Evolutionary conservation across 1,284 basidiomycete species (phyloP).

Genomic region (Rhizoctonia solani): DNA sequence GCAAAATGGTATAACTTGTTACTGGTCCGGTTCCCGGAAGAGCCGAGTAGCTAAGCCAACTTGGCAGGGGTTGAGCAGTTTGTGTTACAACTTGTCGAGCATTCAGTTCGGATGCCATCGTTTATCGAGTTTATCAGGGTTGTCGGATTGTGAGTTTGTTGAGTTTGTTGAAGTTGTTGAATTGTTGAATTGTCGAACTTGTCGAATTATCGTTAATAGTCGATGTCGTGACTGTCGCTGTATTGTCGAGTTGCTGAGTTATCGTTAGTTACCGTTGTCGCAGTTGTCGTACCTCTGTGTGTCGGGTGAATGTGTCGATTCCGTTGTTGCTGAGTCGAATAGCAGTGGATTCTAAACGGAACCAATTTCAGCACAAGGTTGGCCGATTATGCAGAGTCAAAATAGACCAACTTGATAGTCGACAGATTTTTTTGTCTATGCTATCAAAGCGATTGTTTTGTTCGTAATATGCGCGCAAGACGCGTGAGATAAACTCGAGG

Average conservation of each 20-base stretch:
- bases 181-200: slow-evolving; percentile 12
- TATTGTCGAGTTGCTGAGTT: slow-evolving; percentile 31
- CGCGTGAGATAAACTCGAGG: slow-evolving; percentile 16
- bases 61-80: slow-evolving; percentile 56
- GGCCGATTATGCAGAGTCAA: background rate
- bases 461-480: slow-evolving; percentile 21
- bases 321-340: slow-evolving; percentile 33
- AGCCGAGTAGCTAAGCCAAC: slow-evolving; percentile 64
- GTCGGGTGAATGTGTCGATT: slow-evolving; percentile 32
- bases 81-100: slow-evolving; percentile 11
- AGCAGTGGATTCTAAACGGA: slow-evolving; percentile 27
- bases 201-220: background rate
- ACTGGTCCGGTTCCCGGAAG: slow-evolving; percentile 51
- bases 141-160: background rate
- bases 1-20: slow-evolving; percentile 50
- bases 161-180: slow-evolving; percentile 5
- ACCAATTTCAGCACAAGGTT: slow-evolving; percentile 24
- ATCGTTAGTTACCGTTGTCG: slow-evolving; percentile 20
- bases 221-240: slow-evolving; percentile 34
- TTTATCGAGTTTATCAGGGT: background rate
- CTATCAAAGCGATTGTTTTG: slow-evolving; percentile 21
- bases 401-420: slow-evolving; percentile 16
- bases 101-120: slow-evolving; percentile 13
- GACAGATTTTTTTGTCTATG: background rate
- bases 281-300: slow-evolving; percentile 35